These are phyloP conservation scores for Phanerochaete carnosa DNA, from an alignment of 768 basidiomycete species.

Conservation along the genomic window DNA sequence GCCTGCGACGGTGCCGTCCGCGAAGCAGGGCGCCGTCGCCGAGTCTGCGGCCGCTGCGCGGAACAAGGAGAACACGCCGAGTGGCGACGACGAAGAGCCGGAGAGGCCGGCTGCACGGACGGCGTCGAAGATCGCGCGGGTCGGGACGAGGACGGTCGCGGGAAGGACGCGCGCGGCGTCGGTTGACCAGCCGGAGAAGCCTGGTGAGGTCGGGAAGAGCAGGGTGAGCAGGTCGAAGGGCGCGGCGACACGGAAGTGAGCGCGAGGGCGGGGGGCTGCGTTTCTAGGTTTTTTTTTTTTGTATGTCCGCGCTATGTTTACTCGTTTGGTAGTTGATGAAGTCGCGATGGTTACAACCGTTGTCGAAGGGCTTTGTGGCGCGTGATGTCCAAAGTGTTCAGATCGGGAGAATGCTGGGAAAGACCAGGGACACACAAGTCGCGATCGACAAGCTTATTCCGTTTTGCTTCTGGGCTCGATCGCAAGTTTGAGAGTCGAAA, in stretches of 20 bases:
- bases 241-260: not conserved
- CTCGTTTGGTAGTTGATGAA: too few species aligned
- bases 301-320: too few species aligned
- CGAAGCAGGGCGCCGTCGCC: not conserved
- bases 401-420: too few species aligned
- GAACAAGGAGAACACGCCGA: conserved; percentile 35
- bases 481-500: too few species aligned
- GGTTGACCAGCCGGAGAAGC: not conserved
- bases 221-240: conserved; percentile 5
- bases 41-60: conserved; percentile 10
- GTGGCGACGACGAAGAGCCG: conserved; percentile 14
- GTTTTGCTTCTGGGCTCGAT: too few species aligned
- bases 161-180: conserved; percentile 3
- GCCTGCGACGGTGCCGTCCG: not conserved
- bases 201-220: not conserved
- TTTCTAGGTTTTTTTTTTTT: too few species aligned
- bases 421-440: too few species aligned
- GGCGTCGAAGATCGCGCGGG: not conserved
- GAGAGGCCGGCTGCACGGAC: not conserved
- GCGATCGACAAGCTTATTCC: too few species aligned
- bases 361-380: too few species aligned
- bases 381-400: too few species aligned
- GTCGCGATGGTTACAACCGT: too few species aligned
- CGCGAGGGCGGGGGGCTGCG: too few species aligned
- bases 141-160: not conserved